Base-by-base conservation (phyloP, 2,329 filamentous ascomycete species). In the Ilyonectria sp. region DNA sequence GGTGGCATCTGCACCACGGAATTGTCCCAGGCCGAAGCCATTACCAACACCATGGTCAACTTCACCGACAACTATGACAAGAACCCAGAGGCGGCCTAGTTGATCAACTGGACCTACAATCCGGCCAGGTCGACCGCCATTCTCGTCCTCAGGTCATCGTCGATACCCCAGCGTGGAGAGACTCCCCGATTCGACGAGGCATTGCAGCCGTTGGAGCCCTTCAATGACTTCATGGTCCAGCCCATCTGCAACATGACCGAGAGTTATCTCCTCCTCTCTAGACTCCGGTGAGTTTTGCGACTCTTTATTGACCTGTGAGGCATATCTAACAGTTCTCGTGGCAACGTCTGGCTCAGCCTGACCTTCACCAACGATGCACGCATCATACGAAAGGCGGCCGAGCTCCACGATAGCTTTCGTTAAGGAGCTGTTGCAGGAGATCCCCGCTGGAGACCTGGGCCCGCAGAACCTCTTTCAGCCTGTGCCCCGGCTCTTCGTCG, bases 401-500 rank as follows among this genome's bases (percentile, higher is more conserved):
- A 73, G 15, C 76, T 74, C 56, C 73, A 78, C 61, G 64, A 69
- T 9, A n/a, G 72, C 74, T 9, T 73, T 77, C 31, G 72, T 74
- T 29, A 55, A 60, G 6, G 73, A 73, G 26, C 75, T 80, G 37
- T 52, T 76, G 17, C 72, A 61, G 8, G 69, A 71, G 8, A 71
- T 75, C 10, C 70, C 75, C 2, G 69, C 73, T 9, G 69, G 73
- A 6, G 67, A 69, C 17, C 67, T 80, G 26, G 65, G 74, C 37
- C 69, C 76, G 1, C 69, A 77, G n/a, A 69, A 72, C 46, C 73
- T 76, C 66, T 78, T 79, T 70, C 79, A 81, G 65, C 77, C 79
- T 26, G 65, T 81, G 17, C 76, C 77, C 10, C 68, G 71, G 19
- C 63, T 75, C 15, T 68, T 68, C n/a, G 56, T 55, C 21, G 44